Percentiles rank a stretch among this genome's conserved stretches.
Conservation (phyloP, 2,329 filamentous ascomycete species). For the Teratosphaeria pseudoeucalypti region DNA sequence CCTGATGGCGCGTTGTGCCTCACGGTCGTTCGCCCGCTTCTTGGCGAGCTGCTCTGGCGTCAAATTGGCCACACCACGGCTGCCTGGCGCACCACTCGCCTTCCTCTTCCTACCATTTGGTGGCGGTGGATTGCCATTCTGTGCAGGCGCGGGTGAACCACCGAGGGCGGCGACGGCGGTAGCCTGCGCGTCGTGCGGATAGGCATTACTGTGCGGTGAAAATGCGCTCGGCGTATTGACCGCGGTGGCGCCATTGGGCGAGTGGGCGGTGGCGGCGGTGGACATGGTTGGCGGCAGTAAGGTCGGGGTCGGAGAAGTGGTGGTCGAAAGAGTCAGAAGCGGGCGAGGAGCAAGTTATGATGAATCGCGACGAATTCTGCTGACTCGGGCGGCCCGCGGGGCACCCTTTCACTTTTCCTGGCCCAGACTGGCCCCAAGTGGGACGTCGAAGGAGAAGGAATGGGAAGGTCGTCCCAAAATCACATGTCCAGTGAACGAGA, state of each 20-base stretch:
- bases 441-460: background rate
- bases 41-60: conserved; percentile 80
- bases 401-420: background rate
- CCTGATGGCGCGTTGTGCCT: conserved; percentile 75
- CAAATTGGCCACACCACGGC: conserved; percentile 71
- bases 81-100: conserved; percentile 27
- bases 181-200: background rate
- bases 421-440: background rate
- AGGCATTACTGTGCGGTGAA: background rate
- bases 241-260: background rate
- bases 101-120: conserved; percentile 22
- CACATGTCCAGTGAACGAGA: background rate
- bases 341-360: background rate
- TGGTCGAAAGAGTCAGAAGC: background rate
- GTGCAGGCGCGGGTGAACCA: background rate
- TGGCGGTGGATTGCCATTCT: background rate
- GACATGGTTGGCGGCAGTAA: background rate
- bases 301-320: background rate
- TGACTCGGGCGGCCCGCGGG: background rate
- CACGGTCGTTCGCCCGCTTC: conserved; percentile 83
- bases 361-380: background rate
- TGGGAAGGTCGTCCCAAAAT: background rate
- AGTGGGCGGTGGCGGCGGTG: background rate
- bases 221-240: background rate
- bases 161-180: conserved; percentile 3